These are phyloP conservation scores for Hevea brasiliensis DNA, from an alignment of 345 rosid genomes.

Conservation along the genomic window DNA sequence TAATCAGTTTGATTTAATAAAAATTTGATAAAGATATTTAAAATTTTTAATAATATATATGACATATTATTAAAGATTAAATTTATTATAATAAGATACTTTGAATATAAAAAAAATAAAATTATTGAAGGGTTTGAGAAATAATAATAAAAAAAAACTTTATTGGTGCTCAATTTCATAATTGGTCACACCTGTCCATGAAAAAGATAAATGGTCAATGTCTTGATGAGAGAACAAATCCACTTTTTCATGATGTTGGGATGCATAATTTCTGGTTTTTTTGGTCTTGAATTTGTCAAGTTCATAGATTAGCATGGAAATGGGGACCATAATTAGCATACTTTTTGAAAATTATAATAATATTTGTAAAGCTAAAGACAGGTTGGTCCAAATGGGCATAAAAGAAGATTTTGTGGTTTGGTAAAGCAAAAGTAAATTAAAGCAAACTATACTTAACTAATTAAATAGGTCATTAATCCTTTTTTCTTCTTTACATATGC, in stretches of 20 bases:
- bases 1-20: too few species aligned
- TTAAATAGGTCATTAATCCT: not conserved
- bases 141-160: not conserved
- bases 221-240: slow-evolving; percentile 1
- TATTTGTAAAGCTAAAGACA: slow-evolving; percentile 17
- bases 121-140: not conserved
- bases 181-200: not conserved
- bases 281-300: not conserved
- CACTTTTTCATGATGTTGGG: not conserved
- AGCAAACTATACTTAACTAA: slow-evolving; percentile 14
- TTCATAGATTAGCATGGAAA: not conserved
- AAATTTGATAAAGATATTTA: too few species aligned
- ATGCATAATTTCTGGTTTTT: not conserved
- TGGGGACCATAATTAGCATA: slow-evolving; percentile 7
- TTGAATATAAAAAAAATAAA: too few species aligned
- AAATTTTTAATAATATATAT: too few species aligned
- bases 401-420: slow-evolving; percentile 15
- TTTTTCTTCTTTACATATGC: not conserved
- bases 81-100: too few species aligned
- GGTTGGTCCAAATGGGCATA: slow-evolving; percentile 19
- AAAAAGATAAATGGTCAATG: not conserved
- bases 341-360: not conserved
- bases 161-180: not conserved
- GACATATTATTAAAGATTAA: too few species aligned
- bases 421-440: slow-evolving; percentile 28